Base-by-base conservation (phyloP, 495 filamentous ascomycete species). In the Lasiosphaeris hirsuta region DNA sequence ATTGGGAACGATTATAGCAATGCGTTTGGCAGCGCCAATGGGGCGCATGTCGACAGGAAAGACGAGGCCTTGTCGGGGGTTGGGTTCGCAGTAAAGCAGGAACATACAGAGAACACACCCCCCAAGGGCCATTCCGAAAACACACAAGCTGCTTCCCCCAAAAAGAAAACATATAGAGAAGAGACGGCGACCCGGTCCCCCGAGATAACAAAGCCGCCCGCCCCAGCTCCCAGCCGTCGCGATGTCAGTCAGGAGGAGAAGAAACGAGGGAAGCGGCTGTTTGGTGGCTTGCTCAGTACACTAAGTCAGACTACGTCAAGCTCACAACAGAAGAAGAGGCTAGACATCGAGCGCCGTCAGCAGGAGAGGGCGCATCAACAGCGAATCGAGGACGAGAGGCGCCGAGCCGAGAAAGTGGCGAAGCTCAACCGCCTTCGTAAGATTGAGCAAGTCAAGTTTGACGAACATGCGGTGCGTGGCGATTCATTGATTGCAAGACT, bases 331-430 rank as follows among this genome's bases (percentile, higher is more conserved):
- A 89, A 84, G 71, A 86, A 86, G 62, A 84, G 93, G 51, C 84
- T 83, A 57, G 93, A 98, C 67, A 93, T 96, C 66, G 92, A 97
- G 73, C 86, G 85, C 66, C 88, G 89, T 66, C 90, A 94, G 69
- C 86, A 92, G 70, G 90, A 90, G 63, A 92, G 90, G 74, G 77
- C 88, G 41, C 86, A 88, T 65, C 74, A 83, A 61, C 88, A 91
- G 72, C 85, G 83, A 63, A 84, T 64, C 58, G 77, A 79, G 56
- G 72, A 88, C 60, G 89, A 91, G 65, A 78, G 82, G 62, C 84
- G 82, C 65, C 84, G 81, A 72, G 77, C 79, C 63, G 80, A 80
- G 62, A 76, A 79, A 62, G 71, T 85, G 34, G 86, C 86, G 52
- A 80, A 83, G 63, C 72, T 90, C 49, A 76, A 75, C 38, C 72